A percentile compares a stretch with the other conserved stretches of the same genome.
phyloP scores from a whole-genome alignment of 805 yeast genomes.

The Kuraishia molischiana region DNA sequence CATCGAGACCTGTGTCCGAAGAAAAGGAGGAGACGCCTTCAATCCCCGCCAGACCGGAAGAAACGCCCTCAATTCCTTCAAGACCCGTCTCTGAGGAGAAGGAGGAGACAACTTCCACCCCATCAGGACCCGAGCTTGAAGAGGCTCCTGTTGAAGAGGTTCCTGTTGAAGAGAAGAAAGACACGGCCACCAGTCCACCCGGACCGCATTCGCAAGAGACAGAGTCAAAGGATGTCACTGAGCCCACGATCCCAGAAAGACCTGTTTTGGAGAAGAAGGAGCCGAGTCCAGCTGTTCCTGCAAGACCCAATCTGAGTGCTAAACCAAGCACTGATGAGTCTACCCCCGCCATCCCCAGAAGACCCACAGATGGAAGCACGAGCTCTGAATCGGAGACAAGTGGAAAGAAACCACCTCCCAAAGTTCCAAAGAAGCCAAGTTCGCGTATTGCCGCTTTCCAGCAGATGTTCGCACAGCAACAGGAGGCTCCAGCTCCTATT shows the following conservation, averaged over 20 bases:
- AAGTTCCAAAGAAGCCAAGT: conserved; percentile 69
- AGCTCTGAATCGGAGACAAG: not conserved
- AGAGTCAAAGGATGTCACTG: not conserved
- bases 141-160: no score
- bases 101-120: no score
- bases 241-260: not conserved
- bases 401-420: conserved; percentile 39
- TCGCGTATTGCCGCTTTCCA: conserved; percentile 77
- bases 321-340: no score
- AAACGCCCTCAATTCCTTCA: no score
- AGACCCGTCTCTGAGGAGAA: no score
- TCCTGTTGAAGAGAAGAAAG: not conserved
- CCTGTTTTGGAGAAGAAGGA: not conserved
- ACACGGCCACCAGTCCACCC: not conserved
- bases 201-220: not conserved
- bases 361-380: not conserved
- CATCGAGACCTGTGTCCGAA: not conserved
- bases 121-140: no score
- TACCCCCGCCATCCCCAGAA: not conserved
- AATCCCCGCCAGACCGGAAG: not conserved
- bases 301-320: no score
- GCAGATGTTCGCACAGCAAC: conserved; percentile 52
- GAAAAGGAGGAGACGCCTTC: not conserved
- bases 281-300: not conserved
- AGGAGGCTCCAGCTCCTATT: conserved; percentile 18